Base-by-base conservation (phyloP, 2,329 filamentous ascomycete species). In the Beauveria sp. region DNA sequence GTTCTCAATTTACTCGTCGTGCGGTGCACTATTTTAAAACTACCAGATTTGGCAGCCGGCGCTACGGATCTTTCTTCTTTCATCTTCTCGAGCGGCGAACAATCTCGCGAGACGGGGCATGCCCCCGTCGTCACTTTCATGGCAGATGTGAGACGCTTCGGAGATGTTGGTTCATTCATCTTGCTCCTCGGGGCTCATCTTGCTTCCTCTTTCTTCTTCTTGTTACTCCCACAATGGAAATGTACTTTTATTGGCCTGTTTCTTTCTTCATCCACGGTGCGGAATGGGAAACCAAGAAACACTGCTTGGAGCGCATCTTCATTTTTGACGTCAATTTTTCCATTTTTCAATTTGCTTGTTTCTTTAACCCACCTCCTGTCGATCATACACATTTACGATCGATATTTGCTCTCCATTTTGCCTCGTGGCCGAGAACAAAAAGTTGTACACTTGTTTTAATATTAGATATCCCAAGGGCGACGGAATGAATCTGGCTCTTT, bases 371-470 rank as follows among this genome's bases (percentile, higher is more conserved):
- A 20, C 9, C 34, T 34, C 34, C 20, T 12, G 14, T 56, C n/a
- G n/a, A 24, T 54, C 31, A 38, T 20, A 54, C 14, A 54, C n/a
- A 34, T 24, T 9, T 20, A 12, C 20, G 43, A 46, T 54, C 12
- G 31, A 34, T 22, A 14, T 14, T 56, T 45, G 53, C 40, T 46
- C 40, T 14, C 34, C 10, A 26, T 20, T 43, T 43, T 46, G 40
- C 40, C 42, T 46, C 5, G 14, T 22, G 16, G 42, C 28, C 10
- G 18, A 34, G 31, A 28, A 20, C 2, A 42, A 40, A 56, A 49
- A 18, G 12, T 61, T 55, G 43, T 61, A 56, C 43, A 55, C 9
- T 50, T 49, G 12, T 54, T 52, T 38, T 53, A 60, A 60, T 60
- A 52, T 18, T 60, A 60, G 57, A 60, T 28, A 4, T 50, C 24